These are phyloP conservation scores for Nicotiana paniculata DNA, from an alignment of 257 asterid species.

Conservation along the genomic window DNA sequence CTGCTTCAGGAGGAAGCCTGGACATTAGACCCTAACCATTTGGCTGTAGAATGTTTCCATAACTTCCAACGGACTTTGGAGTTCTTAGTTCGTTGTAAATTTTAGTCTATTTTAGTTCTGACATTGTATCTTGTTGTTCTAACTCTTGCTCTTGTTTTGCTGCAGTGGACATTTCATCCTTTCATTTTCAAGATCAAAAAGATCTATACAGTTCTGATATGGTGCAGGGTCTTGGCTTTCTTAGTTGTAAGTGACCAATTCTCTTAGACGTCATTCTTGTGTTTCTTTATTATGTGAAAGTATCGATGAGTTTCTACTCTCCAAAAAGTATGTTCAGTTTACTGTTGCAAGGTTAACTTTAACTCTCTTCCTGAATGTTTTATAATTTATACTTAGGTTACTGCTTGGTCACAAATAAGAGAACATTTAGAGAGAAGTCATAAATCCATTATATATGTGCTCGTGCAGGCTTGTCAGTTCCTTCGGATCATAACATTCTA, in stretches of 20 bases:
- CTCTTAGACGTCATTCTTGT: neutral
- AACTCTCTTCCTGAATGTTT: neutral
- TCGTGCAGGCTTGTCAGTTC: conserved; percentile 68
- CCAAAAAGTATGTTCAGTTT: neutral
- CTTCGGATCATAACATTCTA: conserved; percentile 88
- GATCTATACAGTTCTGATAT: conserved; percentile 85
- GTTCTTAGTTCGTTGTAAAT: neutral
- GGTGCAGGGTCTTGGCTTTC: conserved; percentile 96
- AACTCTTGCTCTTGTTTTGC: conserved; percentile 15
- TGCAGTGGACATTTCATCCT: conserved; percentile 99
- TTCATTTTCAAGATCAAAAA: conserved; percentile 81
- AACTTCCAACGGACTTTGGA: neutral
- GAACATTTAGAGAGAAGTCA: neutral
- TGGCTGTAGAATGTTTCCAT: neutral
- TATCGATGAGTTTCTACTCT: neutral
- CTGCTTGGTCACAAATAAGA: neutral
- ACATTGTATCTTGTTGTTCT: neutral
- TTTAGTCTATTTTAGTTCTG: neutral
- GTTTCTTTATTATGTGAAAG: neutral
- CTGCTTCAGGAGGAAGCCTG: too few species aligned
- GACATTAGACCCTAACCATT: too few species aligned
- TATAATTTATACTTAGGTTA: neutral
- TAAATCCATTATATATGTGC: neutral
- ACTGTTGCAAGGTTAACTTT: neutral
- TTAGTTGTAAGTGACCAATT: conserved; percentile 61